Evolutionary conservation across 1,284 basidiomycete species (phyloP).

Genomic region (Sporisorium exsertum): DNA sequence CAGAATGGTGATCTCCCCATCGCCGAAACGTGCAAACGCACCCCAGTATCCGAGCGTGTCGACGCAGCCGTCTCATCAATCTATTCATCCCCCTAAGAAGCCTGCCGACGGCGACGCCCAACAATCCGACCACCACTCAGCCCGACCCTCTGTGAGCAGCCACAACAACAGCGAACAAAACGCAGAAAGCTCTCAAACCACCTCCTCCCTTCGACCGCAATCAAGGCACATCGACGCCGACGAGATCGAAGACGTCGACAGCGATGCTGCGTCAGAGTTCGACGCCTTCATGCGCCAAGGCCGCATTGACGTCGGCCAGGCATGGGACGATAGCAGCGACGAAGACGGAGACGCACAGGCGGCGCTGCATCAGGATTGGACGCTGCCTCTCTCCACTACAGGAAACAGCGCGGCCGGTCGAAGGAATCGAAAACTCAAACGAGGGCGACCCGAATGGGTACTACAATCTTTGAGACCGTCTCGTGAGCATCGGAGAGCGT

Average conservation of each 20-base stretch:
- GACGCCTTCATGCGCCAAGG: conserved; percentile 41
- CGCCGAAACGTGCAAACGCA: not conserved
- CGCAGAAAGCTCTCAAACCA: conserved; percentile 1
- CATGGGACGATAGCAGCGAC: conserved; percentile 57
- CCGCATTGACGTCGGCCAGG: conserved; percentile 42
- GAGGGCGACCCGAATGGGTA: conserved; percentile 22
- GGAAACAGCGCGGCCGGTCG: conserved; percentile 11
- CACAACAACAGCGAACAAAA: not conserved
- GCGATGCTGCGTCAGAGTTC: conserved; percentile 42
- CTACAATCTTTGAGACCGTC: conserved; percentile 32
- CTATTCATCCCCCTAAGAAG: conserved; percentile 4
- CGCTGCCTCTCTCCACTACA: conserved; percentile 32
- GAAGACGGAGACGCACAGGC: conserved; percentile 31
- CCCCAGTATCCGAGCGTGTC: conserved; percentile 19
- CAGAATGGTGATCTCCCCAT: conserved; percentile 13
- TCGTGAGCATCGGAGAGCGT: conserved; percentile 35
- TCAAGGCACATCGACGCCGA: conserved; percentile 14
- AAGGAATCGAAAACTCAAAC: conserved; percentile 6
- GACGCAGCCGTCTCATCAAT: conserved; percentile 24
- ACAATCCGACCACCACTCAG: not conserved
- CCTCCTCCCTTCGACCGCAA: not conserved
- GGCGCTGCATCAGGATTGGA: conserved; percentile 24
- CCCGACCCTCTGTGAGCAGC: not conserved
- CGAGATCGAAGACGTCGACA: conserved; percentile 51
- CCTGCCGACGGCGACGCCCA: not conserved